Conservation (phyloP, 441 rosid genomes). For the Populus hybrid region DNA sequence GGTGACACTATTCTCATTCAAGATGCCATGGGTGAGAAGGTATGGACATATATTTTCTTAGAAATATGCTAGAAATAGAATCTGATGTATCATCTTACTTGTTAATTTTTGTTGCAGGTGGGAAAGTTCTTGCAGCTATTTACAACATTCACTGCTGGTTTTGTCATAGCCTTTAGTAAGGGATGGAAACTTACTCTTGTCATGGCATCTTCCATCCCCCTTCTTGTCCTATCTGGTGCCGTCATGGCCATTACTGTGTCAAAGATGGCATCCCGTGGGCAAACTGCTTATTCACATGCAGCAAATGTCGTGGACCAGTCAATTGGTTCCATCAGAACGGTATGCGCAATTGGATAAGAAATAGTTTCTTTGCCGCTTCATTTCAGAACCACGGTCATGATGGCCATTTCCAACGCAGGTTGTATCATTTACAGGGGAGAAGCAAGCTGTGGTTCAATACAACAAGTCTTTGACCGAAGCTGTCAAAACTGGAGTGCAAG, state of each 20-base stretch:
- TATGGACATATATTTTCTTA: conserved; percentile 8
- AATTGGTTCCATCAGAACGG: conserved; percentile 71
- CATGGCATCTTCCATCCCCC: conserved; percentile 64
- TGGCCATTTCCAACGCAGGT: conserved; percentile 36
- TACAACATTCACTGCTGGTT: conserved; percentile 62
- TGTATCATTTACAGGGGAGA: conserved; percentile 78
- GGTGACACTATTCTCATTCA: conserved; percentile 76
- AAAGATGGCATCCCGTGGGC: conserved; percentile 60
- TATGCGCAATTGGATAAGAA: conserved; percentile 10
- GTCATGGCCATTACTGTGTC: conserved; percentile 35
- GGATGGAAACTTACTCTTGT: conserved; percentile 83
- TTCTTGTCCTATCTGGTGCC: conserved; percentile 58
- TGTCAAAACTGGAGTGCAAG: conserved; percentile 52
- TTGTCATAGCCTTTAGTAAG: conserved; percentile 49
- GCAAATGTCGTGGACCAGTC: conserved; percentile 69
- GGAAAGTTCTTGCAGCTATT: conserved; percentile 61
- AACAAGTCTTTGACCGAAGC: conserved; percentile 50
- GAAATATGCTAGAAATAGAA: background rate
- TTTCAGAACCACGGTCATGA: background rate
- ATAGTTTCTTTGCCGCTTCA: background rate
- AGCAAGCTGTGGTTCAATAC: conserved; percentile 53
- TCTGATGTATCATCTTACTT: background rate
- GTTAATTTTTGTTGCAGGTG: conserved; percentile 40
- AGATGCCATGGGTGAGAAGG: conserved; percentile 90
- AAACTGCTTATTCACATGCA: conserved; percentile 57